These are phyloP conservation scores for Westerdykella sp. DNA, from an alignment of 2,329 filamentous ascomycete species.

Conservation along the genomic window DNA sequence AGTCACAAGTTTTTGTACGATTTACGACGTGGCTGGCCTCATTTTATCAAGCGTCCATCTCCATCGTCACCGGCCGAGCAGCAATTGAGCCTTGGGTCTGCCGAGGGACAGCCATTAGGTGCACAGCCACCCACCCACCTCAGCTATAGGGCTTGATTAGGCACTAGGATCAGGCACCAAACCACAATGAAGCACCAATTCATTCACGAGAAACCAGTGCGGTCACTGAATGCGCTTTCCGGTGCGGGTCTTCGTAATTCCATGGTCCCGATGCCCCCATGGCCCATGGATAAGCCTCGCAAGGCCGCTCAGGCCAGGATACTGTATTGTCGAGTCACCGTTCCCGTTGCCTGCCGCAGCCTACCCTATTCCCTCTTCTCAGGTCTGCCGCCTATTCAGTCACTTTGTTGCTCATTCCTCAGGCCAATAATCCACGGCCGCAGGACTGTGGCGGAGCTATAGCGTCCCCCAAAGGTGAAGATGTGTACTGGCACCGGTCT, in stretches of 20 bases:
- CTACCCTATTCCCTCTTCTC: conserved; percentile 11
- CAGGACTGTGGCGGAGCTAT: conserved; percentile 21
- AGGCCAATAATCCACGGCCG: conserved; percentile 15
- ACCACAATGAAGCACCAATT: conserved; percentile 14
- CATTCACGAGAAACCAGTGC: not conserved
- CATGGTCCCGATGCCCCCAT: not conserved
- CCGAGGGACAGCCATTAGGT: conserved; percentile 5
- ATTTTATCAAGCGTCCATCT: too few species aligned
- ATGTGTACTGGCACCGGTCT: conserved; percentile 11
- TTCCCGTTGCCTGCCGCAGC: conserved; percentile 7
- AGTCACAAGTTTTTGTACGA: too few species aligned
- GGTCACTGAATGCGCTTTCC: too few species aligned
- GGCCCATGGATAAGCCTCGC: conserved; percentile 5
- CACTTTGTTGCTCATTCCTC: conserved; percentile 17
- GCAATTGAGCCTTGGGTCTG: not conserved
- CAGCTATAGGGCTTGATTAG: conserved; percentile 5
- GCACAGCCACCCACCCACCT: conserved; percentile 13
- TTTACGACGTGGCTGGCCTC: too few species aligned
- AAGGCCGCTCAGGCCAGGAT: conserved; percentile 15
- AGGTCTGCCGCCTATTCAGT: conserved; percentile 21
- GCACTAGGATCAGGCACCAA: conserved; percentile 23
- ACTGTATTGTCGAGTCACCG: conserved; percentile 22
- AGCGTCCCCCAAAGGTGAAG: conserved; percentile 7
- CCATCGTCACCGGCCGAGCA: not conserved
- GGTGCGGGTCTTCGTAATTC: not conserved